These are phyloP conservation scores for Populus deltoides DNA, from an alignment of 345 rosid species.

Conservation along the genomic window DNA sequence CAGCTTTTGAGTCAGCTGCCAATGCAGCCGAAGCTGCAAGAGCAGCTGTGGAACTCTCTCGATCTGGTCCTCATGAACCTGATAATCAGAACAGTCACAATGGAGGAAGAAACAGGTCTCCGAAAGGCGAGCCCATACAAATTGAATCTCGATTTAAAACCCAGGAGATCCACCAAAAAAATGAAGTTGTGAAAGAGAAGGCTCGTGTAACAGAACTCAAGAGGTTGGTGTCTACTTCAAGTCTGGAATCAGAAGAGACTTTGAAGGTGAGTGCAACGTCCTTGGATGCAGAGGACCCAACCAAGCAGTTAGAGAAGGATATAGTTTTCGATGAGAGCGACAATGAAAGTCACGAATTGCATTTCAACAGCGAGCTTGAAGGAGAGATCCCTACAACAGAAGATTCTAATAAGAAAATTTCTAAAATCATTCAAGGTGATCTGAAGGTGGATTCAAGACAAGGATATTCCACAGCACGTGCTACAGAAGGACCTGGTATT, in stretches of 20 bases:
- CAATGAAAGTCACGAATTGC: slow-evolving; percentile 26
- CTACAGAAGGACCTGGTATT: slow-evolving; percentile 27
- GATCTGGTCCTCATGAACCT: slow-evolving; percentile 46
- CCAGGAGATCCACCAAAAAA: slow-evolving; percentile 9
- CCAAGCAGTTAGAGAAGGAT: slow-evolving; percentile 59
- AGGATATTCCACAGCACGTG: slow-evolving; percentile 22
- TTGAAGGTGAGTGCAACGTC: slow-evolving; percentile 24
- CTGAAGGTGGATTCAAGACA: slow-evolving; percentile 27
- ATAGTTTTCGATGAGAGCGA: slow-evolving; percentile 54
- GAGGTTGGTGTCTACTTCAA: slow-evolving; percentile 29
- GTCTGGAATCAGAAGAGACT: slow-evolving; percentile 43
- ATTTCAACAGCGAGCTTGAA: slow-evolving; percentile 12
- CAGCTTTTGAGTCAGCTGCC: slow-evolving; percentile 84
- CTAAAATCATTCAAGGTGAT: slow-evolving; percentile 33
- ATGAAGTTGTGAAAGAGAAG: slow-evolving; percentile 17
- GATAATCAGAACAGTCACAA: slow-evolving; percentile 30
- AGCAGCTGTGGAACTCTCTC: slow-evolving; percentile 91
- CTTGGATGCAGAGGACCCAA: slow-evolving; percentile 43
- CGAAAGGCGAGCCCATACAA: neutral
- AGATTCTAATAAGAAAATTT: slow-evolving; percentile 16
- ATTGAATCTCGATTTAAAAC: slow-evolving; percentile 17
- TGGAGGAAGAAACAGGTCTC: slow-evolving; percentile 10
- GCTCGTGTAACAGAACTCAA: slow-evolving; percentile 26
- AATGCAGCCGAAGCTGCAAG: slow-evolving; percentile 87
- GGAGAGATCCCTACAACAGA: slow-evolving; percentile 5